Base-by-base conservation (phyloP, 106 monocot species). In the Ottelia alismoides region DNA sequence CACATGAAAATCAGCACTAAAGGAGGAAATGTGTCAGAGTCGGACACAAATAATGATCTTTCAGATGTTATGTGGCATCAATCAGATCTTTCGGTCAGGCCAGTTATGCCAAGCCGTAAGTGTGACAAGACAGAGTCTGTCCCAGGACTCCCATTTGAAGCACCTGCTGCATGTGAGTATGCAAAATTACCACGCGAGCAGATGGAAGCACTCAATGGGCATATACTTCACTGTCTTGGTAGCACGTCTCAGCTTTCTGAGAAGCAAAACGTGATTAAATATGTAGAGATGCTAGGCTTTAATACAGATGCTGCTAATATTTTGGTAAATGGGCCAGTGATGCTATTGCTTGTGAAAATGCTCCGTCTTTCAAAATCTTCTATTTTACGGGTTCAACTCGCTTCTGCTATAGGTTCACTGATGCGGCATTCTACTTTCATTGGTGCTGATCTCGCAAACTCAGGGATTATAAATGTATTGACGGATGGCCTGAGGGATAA, bases 351-450 rank as follows among this genome's bases (percentile, higher is more conserved):
- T 60, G 70, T 98, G 18, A 98, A 90, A 73, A 90, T 98, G 79
- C 64, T 98, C 17, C 62, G 85, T 17, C 69, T 80, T 61, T 75
- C 98, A 65, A 98, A 98, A 51, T 49, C 70, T 5, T 55, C 79
- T 47, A 31, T 56, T 16, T 63, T 98, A 49, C 78, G 79, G 28
- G 66, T 69, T 51, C 90, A 82, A 53, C 62, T 90, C 65, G 90
- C 85, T 25, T 77, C 90, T 24, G 71, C 80, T 43, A 72, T 98
- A 56, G 98, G 88, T 19, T 70, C 80, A 25, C 20, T 98, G 50
- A 80, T 98, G 55, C 67, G 98, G 2, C 82, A 98, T 70, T 98
- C 90, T n/a, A 98, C 89, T 58, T 64, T 69, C 55, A 82, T 98
- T 52, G 73, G 67, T 63, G 25, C 58, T 62, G 96, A 89, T 57